Evolutionary conservation across 169 alveolate genomes (phyloP).

Genomic region (Plasmodium yoelii): DNA sequence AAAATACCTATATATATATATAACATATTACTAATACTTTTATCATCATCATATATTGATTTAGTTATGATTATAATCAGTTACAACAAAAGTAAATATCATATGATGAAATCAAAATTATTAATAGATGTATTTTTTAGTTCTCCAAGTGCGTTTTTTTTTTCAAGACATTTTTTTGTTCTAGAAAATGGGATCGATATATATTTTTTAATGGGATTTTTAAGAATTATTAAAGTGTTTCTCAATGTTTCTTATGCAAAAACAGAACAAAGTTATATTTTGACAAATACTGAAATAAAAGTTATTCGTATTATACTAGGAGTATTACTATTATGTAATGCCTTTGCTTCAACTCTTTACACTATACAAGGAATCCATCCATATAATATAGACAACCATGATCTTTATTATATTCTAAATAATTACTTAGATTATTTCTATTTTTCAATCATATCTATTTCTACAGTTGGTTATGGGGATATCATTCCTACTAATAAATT

Average conservation of each 20-base stretch:
- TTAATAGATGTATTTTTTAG: constrained; percentile 70
- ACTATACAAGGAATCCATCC: constrained; percentile 75
- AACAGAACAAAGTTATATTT: constrained; percentile 45
- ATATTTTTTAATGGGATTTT: constrained; percentile 61
- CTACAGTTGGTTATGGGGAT: constrained; percentile 89
- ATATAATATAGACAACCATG: constrained; percentile 27
- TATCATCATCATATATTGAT: constrained; percentile 71
- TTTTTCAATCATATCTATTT: constrained; percentile 83
- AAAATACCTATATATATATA: constrained; percentile 56
- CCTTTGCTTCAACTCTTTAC: constrained; percentile 68
- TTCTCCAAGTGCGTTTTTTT: constrained; percentile 62
- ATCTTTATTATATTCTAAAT: constrained; percentile 38
- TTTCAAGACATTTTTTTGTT: constrained; percentile 54
- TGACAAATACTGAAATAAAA: constrained; percentile 70
- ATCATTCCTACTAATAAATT: constrained; percentile 80
- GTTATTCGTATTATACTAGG: constrained; percentile 67
- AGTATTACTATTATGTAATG: constrained; percentile 63
- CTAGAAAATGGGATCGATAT: constrained; percentile 52
- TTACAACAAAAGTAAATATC: constrained; percentile 44
- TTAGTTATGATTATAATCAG: constrained; percentile 61
- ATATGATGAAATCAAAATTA: constrained; percentile 62
- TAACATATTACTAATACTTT: constrained; percentile 52
- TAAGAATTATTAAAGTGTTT: constrained; percentile 57
- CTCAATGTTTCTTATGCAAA: constrained; percentile 62
- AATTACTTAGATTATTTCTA: constrained; percentile 79